Evolutionary conservation across 2,329 filamentous ascomycete genomes (phyloP), one percentile per base, ranked within the genome.

Genomic region (Xylariaceae sp.): DNA sequence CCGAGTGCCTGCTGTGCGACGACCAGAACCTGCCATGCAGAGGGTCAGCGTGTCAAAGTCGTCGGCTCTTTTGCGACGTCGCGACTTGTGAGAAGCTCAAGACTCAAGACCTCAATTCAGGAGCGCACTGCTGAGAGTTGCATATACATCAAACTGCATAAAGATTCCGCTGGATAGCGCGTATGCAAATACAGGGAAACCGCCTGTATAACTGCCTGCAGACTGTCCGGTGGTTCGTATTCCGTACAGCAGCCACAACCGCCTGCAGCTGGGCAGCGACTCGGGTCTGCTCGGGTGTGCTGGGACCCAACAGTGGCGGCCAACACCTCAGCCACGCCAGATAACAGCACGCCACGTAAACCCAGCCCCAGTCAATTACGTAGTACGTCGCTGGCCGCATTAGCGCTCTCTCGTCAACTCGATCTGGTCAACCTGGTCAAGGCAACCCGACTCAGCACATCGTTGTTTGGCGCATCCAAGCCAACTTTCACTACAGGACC

Each of bases 331-430:
- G 57, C 57, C 57, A 57, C 57, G 55, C 52, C 41, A 36, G 46
- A 49, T 26, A 44, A n/a, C n/a, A n/a, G 45, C 41, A 45, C 51
- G 56, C 56, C 55, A 59, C 53, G 53, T 59, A 60, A 58, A 46
- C 60, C 57, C 59, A 67, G 65, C 64, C 64, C 58, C 61, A 60
- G 60, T 60, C 49, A 58, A 67, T 67, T 67, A 67, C 65, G n/a
- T n/a, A n/a, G n/a, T n/a, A n/a, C n/a, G 65, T 67, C 63, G 64
- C 63, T 60, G 54, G 55, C 45, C 37, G 53, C 55, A 54, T 59
- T 62, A 62, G 61, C 58, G 39, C 44, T 22, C 19, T 40, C 26
- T n/a, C n/a, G n/a, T n/a, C n/a, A n/a, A n/a, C n/a, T n/a, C n/a
- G n/a, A n/a, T n/a, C n/a, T n/a, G 8, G 16, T 37, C 34, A 36